A percentile compares a stretch with the other conserved stretches of the same genome.
Conservation (phyloP, 2,329 filamentous ascomycete genomes). For the Gaeumannomyces tritici region DNA sequence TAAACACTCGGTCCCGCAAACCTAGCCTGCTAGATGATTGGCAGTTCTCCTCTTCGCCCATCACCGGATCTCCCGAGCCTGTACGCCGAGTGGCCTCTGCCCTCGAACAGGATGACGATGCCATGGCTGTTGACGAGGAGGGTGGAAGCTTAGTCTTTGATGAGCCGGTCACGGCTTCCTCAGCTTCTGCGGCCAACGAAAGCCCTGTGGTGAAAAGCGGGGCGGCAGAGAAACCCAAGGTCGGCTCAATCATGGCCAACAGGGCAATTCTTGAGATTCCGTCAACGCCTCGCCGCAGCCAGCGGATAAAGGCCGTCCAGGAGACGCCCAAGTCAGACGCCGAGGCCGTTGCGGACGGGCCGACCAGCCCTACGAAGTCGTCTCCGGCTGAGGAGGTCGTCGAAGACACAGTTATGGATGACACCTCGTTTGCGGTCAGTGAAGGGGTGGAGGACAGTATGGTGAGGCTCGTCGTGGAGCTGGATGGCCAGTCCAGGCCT, state of each 20-base stretch:
- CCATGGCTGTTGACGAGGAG: conserved; percentile 1
- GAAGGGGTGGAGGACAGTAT: conserved; percentile 38
- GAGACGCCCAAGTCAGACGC: conserved; percentile 32
- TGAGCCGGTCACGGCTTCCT: neutral
- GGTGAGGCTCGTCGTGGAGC: conserved; percentile 36
- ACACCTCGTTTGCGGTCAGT: conserved; percentile 28
- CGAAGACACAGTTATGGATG: neutral
- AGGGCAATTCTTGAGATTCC: conserved; percentile 4
- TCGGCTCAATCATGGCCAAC: neutral
- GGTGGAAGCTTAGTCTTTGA: neutral
- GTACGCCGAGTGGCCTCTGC: neutral
- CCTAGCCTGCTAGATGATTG: conserved; percentile 33
- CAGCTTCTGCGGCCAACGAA: neutral
- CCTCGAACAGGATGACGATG: conserved; percentile 7
- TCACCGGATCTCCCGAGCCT: conserved; percentile 38
- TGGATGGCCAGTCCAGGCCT: conserved; percentile 29
- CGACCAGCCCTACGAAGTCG: conserved; percentile 25
- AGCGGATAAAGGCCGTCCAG: conserved; percentile 10
- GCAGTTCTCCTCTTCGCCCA: conserved; percentile 46
- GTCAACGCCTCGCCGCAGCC: conserved; percentile 10
- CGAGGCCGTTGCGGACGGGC: conserved; percentile 41
- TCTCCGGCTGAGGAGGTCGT: neutral
- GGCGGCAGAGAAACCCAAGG: conserved; percentile 3
- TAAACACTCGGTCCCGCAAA: conserved; percentile 36
- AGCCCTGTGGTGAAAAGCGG: neutral